These are phyloP conservation scores for Chaetoceros muelleri DNA, from an alignment of 108 stramenopile genomes.

Conservation along the genomic window DNA sequence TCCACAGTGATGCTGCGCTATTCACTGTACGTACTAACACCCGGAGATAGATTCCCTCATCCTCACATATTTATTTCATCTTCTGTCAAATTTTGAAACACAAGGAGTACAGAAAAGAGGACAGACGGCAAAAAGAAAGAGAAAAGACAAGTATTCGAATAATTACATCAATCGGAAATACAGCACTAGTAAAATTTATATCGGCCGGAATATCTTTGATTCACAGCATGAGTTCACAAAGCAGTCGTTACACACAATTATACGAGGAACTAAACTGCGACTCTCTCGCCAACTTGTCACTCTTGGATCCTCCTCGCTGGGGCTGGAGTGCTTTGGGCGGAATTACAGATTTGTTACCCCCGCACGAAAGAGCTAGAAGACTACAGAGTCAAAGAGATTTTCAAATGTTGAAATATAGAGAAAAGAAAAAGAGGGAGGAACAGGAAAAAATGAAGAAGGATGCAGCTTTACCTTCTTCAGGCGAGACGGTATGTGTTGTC, in stretches of 20 bases:
- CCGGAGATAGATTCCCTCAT: too few relatives aligned
- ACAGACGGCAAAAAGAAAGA: neutral
- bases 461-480: too few relatives aligned
- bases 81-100: neutral
- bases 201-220: too few relatives aligned
- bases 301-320: conserved; percentile 62
- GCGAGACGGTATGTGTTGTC: too few relatives aligned
- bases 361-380: conserved; percentile 41
- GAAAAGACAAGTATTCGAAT: too few relatives aligned
- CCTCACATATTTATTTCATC: neutral
- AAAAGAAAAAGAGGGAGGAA: neutral
- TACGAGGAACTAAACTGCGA: neutral
- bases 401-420: neutral
- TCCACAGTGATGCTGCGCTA: too few relatives aligned
- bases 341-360: conserved; percentile 46
- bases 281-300: conserved; percentile 26
- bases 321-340: conserved; percentile 76
- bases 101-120: neutral
- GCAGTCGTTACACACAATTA: neutral
- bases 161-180: too few relatives aligned
- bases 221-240: too few relatives aligned
- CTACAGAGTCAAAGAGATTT: neutral
- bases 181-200: too few relatives aligned
- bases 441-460: too few relatives aligned
- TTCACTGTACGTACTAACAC: too few relatives aligned